These are phyloP conservation scores for Boletus nobilissimus DNA, from an alignment of 1,284 basidiomycete genomes.

Conservation along the genomic window DNA sequence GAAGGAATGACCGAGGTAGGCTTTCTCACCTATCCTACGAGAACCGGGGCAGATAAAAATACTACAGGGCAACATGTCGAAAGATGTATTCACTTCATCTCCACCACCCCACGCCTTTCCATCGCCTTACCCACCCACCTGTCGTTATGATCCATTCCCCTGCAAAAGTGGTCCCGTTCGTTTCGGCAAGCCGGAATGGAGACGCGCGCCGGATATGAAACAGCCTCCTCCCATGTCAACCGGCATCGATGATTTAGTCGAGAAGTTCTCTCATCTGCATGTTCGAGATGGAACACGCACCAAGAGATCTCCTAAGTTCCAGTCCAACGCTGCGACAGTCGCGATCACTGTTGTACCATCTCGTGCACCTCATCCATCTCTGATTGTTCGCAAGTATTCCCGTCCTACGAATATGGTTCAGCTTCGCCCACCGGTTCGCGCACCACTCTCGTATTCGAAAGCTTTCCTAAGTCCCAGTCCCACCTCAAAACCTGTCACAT, in stretches of 20 bases:
- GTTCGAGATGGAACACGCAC: conserved; percentile 25
- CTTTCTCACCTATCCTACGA: neutral
- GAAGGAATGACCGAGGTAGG: neutral
- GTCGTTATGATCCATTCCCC: conserved; percentile 36
- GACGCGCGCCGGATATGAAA: neutral
- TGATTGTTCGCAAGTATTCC: conserved; percentile 2
- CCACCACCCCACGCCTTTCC: conserved; percentile 38
- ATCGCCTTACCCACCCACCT: conserved; percentile 29
- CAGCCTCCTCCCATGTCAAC: rapidly evolving
- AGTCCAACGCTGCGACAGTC: conserved; percentile 26
- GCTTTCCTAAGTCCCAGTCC: conserved; percentile 18
- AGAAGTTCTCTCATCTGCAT: conserved; percentile 32
- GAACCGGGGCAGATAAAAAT: neutral
- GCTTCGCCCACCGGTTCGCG: conserved; percentile 1
- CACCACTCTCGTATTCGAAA: neutral
- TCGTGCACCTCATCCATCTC: conserved; percentile 36
- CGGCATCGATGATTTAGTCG: conserved; percentile 25
- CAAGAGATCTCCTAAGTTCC: neutral
- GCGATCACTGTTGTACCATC: conserved; percentile 37
- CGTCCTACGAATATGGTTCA: neutral
- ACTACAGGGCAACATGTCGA: rapidly evolving
- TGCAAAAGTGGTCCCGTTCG: conserved; percentile 23
- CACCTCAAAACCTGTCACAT: conserved; percentile 22
- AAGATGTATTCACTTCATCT: neutral
- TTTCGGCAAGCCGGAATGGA: conserved; percentile 24